Percentiles rank a stretch among this genome's conserved stretches.
Evolutionary conservation across 371 early-diverging fungal genomes (phyloP).

Genomic region (Basidiobolus heterosporus): DNA sequence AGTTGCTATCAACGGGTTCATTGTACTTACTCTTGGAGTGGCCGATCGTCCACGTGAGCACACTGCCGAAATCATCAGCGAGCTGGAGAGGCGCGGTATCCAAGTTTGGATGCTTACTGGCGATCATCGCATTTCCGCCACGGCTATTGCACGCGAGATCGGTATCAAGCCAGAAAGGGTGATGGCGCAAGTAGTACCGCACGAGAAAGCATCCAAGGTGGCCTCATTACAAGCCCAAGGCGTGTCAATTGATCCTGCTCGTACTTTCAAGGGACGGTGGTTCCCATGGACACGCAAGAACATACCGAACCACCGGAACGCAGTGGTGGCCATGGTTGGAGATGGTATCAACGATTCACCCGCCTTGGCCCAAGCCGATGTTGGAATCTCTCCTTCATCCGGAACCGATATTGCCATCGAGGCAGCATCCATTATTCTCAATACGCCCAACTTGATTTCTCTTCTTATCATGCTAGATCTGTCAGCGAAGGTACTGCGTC

Average conservation of each 20-base stretch:
- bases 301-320: slow-evolving; percentile 17
- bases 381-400: slow-evolving; percentile 84
- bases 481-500: slow-evolving; percentile 35
- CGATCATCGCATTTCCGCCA: slow-evolving; percentile 82
- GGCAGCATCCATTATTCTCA: slow-evolving; percentile 76
- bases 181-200: slow-evolving; percentile 78
- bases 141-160: slow-evolving; percentile 82
- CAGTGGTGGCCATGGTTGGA: slow-evolving; percentile 65
- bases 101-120: slow-evolving; percentile 91
- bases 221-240: slow-evolving; percentile 28
- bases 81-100: slow-evolving; percentile 63
- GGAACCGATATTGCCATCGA: slow-evolving; percentile 86
- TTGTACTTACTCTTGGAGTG: slow-evolving; percentile 25
- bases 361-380: slow-evolving; percentile 79
- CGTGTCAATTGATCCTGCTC: slow-evolving; percentile 43
- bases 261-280: slow-evolving; percentile 2
- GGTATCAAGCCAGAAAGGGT: slow-evolving; percentile 58
- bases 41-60: slow-evolving; percentile 57
- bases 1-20: slow-evolving; percentile 4
- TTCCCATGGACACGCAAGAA: no score
- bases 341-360: slow-evolving; percentile 89
- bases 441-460: slow-evolving; percentile 48
- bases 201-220: slow-evolving; percentile 70
- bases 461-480: slow-evolving; percentile 45
- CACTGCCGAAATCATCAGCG: slow-evolving; percentile 35